Evolutionary conservation across 108 stramenopile genomes (phyloP).

Genomic region (Cyclotella atomus): DNA sequence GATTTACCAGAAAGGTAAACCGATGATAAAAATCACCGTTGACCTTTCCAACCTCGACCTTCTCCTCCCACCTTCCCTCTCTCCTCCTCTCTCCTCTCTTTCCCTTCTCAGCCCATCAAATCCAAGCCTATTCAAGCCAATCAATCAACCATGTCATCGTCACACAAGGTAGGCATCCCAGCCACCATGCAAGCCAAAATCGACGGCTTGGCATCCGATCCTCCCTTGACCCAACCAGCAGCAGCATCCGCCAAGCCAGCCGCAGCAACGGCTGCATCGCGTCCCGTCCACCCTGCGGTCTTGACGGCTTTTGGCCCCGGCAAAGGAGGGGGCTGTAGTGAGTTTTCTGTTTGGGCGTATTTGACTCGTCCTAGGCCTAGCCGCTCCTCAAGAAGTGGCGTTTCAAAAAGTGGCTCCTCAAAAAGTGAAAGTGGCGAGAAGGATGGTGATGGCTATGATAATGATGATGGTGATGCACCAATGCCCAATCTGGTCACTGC

Average conservation of each 20-base stretch:
- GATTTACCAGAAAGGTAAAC: no score
- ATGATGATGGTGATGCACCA: constrained; percentile 14
- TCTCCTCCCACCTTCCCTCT: no score
- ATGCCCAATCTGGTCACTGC: constrained; percentile 87
- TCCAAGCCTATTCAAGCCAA: no score
- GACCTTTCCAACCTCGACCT: no score
- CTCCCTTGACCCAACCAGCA: background rate
- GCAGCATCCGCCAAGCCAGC: background rate
- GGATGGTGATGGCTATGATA: background rate
- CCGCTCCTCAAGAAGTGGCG: background rate
- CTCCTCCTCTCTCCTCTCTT: no score
- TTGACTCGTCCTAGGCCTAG: constrained; percentile 56
- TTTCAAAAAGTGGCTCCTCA: no score
- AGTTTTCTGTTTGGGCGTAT: constrained; percentile 75
- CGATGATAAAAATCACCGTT: no score
- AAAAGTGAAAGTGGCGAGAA: no score
- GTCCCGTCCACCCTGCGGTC: constrained; percentile 52
- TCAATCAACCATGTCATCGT: constrained; percentile 7
- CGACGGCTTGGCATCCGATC: background rate
- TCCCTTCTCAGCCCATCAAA: no score
- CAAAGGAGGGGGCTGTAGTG: constrained; percentile 33
- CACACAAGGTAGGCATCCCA: constrained; percentile 12
- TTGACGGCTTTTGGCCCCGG: constrained; percentile 46
- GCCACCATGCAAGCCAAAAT: constrained; percentile 14
- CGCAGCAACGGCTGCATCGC: constrained; percentile 9